These are phyloP conservation scores for Backusella luteola DNA, from an alignment of 192 early-diverging fungal species.

Conservation along the genomic window DNA sequence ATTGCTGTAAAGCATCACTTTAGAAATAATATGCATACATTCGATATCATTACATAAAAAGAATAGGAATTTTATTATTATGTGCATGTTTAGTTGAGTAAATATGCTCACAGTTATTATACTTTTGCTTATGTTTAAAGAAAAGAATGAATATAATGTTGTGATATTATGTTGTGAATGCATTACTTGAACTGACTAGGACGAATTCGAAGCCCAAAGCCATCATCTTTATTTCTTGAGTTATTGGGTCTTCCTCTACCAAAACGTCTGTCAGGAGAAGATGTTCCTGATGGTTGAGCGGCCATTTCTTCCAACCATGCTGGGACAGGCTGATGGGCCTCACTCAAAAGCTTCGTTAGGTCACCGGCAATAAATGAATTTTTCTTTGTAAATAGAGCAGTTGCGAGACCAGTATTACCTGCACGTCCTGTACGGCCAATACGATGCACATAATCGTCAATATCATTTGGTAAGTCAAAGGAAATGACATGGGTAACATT, in stretches of 20 bases:
- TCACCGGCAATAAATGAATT: slow-evolving; percentile 76
- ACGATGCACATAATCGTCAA: slow-evolving; percentile 97
- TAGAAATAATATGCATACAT: not conserved
- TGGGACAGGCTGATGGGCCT: slow-evolving; percentile 92
- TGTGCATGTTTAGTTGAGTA: no score
- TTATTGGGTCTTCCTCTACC: not conserved
- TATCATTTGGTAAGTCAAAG: slow-evolving; percentile 92
- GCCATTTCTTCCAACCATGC: slow-evolving; percentile 71
- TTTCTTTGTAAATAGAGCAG: slow-evolving; percentile 88
- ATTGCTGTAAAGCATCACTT: not conserved
- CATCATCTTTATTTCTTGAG: not conserved
- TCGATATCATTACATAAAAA: not conserved
- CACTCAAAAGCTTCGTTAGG: slow-evolving; percentile 79
- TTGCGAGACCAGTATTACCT: slow-evolving; percentile 89
- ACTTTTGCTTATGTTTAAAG: not conserved
- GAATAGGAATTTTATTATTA: not conserved
- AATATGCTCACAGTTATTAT: not conserved
- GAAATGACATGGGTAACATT: slow-evolving; percentile 90
- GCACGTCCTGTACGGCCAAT: slow-evolving; percentile 97
- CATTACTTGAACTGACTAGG: not conserved
- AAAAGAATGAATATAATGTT: not conserved
- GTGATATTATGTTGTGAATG: not conserved
- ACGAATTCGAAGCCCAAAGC: not conserved
- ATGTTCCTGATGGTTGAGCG: not conserved
- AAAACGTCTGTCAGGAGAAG: not conserved